Evolutionary conservation across 371 early-diverging fungal species (phyloP).

Genomic region (Lichtheimia corymbifera): DNA sequence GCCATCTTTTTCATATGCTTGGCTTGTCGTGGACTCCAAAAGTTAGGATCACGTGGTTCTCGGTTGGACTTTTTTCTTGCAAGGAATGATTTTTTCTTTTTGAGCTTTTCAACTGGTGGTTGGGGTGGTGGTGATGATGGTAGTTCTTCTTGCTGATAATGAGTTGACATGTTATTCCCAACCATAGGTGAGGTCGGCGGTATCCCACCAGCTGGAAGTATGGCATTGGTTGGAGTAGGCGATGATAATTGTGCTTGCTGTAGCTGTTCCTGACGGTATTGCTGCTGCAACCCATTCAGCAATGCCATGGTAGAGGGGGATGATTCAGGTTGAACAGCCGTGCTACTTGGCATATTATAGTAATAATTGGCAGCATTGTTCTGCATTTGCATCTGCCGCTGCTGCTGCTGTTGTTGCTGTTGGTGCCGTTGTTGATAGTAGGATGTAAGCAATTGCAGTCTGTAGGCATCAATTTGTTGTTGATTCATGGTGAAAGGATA

Average conservation of each 20-base stretch:
- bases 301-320: conserved; percentile 6
- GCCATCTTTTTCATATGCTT: not conserved
- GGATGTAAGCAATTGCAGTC: conserved; percentile 11
- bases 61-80: not conserved
- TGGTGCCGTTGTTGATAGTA: conserved; percentile 11
- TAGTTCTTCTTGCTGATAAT: not conserved
- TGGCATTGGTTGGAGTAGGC: not conserved
- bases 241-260: not conserved
- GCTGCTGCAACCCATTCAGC: conserved; percentile 9
- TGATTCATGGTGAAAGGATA: conserved; percentile 3
- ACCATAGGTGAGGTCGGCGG: not conserved
- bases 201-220: not conserved
- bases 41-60: conserved; percentile 3
- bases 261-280: conserved; percentile 8
- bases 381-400: not conserved
- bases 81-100: conserved; percentile 12
- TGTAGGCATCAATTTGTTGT: conserved; percentile 2
- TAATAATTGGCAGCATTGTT: not conserved
- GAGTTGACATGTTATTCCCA: not conserved
- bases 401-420: not conserved
- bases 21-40: conserved; percentile 9
- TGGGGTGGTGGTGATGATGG: too few relatives aligned
- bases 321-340: not conserved
- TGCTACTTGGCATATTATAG: not conserved
- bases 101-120: not conserved